A percentile compares a stretch with the other conserved stretches of the same genome.
Evolutionary conservation across 2,329 filamentous ascomycete species (phyloP).

Genomic region (Aspergillus tamarii): DNA sequence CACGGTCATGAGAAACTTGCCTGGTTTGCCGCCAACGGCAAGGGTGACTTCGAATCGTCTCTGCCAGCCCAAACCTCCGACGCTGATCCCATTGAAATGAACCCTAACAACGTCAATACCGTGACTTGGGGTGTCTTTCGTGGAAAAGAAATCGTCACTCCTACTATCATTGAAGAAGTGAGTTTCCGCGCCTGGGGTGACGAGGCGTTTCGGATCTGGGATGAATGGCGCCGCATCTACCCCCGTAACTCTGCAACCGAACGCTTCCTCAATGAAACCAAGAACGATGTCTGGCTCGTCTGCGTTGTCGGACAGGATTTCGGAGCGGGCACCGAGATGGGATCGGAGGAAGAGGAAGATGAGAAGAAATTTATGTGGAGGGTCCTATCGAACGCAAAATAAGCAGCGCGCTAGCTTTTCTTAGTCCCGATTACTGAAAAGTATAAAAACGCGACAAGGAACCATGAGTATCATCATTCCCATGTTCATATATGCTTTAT

Average conservation of each 20-base stretch:
- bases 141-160: conserved; percentile 93
- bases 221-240: conserved; percentile 90
- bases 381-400: conserved; percentile 36
- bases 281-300: conserved; percentile 80
- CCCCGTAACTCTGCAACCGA: conserved; percentile 72
- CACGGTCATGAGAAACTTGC: conserved; percentile 70
- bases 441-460: background rate
- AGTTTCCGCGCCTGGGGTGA: conserved; percentile 93
- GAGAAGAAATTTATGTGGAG: conserved; percentile 47
- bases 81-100: conserved; percentile 37
- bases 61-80: conserved; percentile 32
- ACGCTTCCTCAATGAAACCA: conserved; percentile 68
- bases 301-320: conserved; percentile 62
- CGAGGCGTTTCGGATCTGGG: conserved; percentile 94
- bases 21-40: conserved; percentile 82
- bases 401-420: conserved; percentile 2
- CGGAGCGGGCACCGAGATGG: conserved; percentile 43
- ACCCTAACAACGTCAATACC: conserved; percentile 72
- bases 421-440: background rate
- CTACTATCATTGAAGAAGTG: conserved; percentile 94
- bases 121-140: conserved; percentile 97
- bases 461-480: background rate
- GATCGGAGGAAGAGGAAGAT: conserved; percentile 42
- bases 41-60: conserved; percentile 75
- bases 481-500: background rate